phyloP scores from a whole-genome alignment of 2,329 filamentous ascomycete genomes.

The Cercospora sesami region DNA sequence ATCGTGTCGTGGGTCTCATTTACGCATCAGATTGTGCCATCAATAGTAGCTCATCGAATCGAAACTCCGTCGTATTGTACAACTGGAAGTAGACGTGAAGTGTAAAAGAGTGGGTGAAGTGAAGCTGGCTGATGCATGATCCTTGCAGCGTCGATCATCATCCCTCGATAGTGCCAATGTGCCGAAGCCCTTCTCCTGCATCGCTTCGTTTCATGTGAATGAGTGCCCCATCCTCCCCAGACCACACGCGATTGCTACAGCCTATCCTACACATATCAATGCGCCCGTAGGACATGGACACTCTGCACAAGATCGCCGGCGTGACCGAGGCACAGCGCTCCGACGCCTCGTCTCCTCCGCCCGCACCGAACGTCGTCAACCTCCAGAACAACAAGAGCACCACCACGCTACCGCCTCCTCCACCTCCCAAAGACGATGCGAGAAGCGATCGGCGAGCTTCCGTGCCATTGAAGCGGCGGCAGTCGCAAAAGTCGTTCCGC shows the following conservation, averaged over 20 bases:
- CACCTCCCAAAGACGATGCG: constrained; percentile 20
- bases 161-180: constrained; percentile 1
- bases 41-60: background rate
- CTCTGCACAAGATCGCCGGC: constrained; percentile 39
- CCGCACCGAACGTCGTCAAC: constrained; percentile 17
- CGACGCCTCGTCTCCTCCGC: constrained; percentile 26
- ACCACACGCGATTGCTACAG: constrained; percentile 11
- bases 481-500: constrained; percentile 33
- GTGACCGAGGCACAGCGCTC: constrained; percentile 34
- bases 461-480: constrained; percentile 37
- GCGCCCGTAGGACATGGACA: constrained; percentile 32
- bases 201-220: constrained; percentile 2
- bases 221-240: background rate
- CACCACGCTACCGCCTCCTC: constrained; percentile 27
- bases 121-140: background rate
- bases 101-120: background rate
- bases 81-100: background rate
- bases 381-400: constrained; percentile 19
- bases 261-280: constrained; percentile 6
- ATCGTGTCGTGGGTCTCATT: background rate
- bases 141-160: constrained; percentile 4
- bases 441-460: constrained; percentile 31
- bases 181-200: background rate
- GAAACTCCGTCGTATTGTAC: background rate
- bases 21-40: background rate